Evolutionary conservation across 2,329 filamentous ascomycete genomes (phyloP), one percentile per base, ranked within the genome.

Genomic region (Penicillium sp.): DNA sequence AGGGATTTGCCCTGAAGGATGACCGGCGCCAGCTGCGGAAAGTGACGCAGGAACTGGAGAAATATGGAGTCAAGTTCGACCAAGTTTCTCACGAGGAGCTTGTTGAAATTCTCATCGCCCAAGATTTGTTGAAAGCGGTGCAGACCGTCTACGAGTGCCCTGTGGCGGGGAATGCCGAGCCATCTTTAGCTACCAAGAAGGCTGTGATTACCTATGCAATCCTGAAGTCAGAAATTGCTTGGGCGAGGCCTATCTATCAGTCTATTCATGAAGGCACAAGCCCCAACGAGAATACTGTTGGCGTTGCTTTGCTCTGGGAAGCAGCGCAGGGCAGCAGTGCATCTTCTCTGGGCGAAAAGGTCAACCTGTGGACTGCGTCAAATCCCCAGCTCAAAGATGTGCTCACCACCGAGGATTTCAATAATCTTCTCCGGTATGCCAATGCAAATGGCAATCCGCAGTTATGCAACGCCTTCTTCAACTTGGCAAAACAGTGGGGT

Each of bases 281-380:
- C 43, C 86, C 88, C 62, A 71, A 69, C 41, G 86, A 88, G 62
- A 75, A 81, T 35, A 83, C 83, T 22, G 92, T 90, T 87, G 89
- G 95, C 69, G 82, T 88, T 13, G 79, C 91, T 13, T 83, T 95
- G 44, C 85, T 91, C 54, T 93, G 89, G 87, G 88, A 91, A 33
- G 87, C 90, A 13, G 83, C 89, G 7, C 84, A 87, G 55, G 89
- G 88, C 19, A 90, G 88, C 70, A 86, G 87, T 1, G 85, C 89
- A 1, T 86, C 91, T 73, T 87, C 91, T 70, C 82, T 93, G 60
- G 83, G 86, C 56, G 85, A 87, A 64, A 92, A 93, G 85, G 84
- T 95, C 59, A 79, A 84, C 44, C 81, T 87, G 19, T 88, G 92
- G 82, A 74, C 80, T n/a, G 79, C 61, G 68, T 78, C 54, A 73